phyloP scores from a whole-genome alignment of 2,329 filamentous ascomycete genomes.

The Tolypocladium guangdongense region DNA sequence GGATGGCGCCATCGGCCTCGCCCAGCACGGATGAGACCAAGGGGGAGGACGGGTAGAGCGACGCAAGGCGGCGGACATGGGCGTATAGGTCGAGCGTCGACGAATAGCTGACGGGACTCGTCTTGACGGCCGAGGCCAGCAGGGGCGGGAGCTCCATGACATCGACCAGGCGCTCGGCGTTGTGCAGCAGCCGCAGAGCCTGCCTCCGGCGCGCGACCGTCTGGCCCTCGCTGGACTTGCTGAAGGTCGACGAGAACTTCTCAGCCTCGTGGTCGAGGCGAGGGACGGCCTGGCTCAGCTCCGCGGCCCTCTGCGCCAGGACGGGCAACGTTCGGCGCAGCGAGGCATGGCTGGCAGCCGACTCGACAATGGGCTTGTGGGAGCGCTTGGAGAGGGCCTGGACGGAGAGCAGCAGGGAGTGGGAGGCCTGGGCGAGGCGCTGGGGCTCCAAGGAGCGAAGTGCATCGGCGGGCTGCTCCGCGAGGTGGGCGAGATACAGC shows the following conservation, averaged over 20 bases:
- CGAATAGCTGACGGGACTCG: constrained; percentile 63
- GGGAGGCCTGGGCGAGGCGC: constrained; percentile 67
- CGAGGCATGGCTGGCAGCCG: constrained; percentile 65
- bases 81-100: constrained; percentile 83
- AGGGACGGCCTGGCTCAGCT: constrained; percentile 63
- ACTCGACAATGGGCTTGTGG: constrained; percentile 72
- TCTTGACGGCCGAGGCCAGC: constrained; percentile 66
- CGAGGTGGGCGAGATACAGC: constrained; percentile 66
- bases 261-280: constrained; percentile 69
- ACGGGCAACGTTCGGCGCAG: constrained; percentile 61
- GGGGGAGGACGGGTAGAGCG: constrained; percentile 68
- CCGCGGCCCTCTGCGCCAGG: constrained; percentile 53
- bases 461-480: constrained; percentile 63
- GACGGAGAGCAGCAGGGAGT: constrained; percentile 70
- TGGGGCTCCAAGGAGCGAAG: constrained; percentile 68
- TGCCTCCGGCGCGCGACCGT: constrained; percentile 65
- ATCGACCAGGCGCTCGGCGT: constrained; percentile 81
- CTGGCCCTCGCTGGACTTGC: constrained; percentile 58
- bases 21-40: constrained; percentile 61
- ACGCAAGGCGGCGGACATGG: constrained; percentile 81
- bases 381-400: constrained; percentile 85
- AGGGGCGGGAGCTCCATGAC: constrained; percentile 83
- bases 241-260: constrained; percentile 73
- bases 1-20: constrained; percentile 81
- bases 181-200: constrained; percentile 70